A percentile compares a stretch with the other conserved stretches of the same genome.
phyloP scores from a whole-genome alignment of 1,284 basidiomycete species.

The Puccinia horiana region DNA sequence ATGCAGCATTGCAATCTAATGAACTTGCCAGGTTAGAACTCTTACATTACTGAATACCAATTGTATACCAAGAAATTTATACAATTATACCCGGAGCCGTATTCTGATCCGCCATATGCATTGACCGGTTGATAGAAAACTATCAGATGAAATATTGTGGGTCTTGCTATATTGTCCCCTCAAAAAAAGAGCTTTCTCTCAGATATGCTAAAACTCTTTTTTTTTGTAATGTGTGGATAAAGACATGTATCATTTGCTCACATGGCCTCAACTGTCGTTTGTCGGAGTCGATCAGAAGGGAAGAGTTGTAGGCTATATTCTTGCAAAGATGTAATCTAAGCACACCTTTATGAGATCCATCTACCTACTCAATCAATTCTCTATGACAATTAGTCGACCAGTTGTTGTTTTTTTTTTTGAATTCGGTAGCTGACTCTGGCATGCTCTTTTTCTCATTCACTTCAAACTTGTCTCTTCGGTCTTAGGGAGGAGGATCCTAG shows the following conservation, averaged over 20 bases:
- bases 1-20: slow-evolving; percentile 48
- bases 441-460: neutral
- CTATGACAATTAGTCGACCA: too few relatives aligned
- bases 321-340: slow-evolving; percentile 74
- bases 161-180: neutral
- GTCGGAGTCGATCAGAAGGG: slow-evolving; percentile 88
- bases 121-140: slow-evolving; percentile 6
- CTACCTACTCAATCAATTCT: neutral
- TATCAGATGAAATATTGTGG: slow-evolving; percentile 45
- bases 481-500: slow-evolving; percentile 71
- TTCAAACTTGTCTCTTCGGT: neutral
- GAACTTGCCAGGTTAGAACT: slow-evolving; percentile 37
- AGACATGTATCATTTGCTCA: slow-evolving; percentile 86
- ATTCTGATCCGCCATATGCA: neutral
- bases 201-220: neutral
- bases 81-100: neutral
- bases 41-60: neutral
- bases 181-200: neutral
- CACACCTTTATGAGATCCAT: neutral
- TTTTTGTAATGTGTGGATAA: neutral
- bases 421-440: slow-evolving; percentile 26
- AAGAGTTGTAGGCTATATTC: slow-evolving; percentile 87
- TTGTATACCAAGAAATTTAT: too few relatives aligned
- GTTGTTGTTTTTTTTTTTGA: neutral
- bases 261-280: slow-evolving; percentile 91